phyloP scores from a whole-genome alignment of 768 basidiomycete species.

The Lentinula lateritia region DNA sequence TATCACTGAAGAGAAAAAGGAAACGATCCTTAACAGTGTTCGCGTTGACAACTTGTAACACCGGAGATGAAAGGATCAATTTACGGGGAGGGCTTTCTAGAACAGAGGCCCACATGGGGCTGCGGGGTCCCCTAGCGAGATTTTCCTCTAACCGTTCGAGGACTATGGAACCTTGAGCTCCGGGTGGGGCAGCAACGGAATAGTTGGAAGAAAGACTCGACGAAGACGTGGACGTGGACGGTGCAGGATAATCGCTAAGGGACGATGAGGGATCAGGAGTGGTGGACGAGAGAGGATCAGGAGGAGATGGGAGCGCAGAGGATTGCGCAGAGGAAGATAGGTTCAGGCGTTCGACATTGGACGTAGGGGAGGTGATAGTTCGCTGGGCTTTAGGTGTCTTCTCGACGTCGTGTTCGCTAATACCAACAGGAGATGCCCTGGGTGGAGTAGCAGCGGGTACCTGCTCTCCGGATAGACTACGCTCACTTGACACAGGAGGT shows the following conservation, averaged over 20 bases:
- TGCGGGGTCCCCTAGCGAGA: conserved; percentile 55
- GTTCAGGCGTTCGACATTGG: background rate
- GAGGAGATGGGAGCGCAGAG: conserved; percentile 30
- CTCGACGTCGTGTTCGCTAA: conserved; percentile 24
- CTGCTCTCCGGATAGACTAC: conserved; percentile 9
- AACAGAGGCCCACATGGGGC: conserved; percentile 53
- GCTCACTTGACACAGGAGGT: conserved; percentile 9
- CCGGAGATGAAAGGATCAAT: conserved; percentile 76
- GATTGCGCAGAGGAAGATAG: background rate
- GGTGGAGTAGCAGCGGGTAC: conserved; percentile 6
- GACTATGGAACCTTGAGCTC: conserved; percentile 45
- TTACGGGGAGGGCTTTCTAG: conserved; percentile 87
- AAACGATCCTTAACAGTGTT: conserved; percentile 95
- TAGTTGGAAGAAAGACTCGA: conserved; percentile 70
- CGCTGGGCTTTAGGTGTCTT: conserved; percentile 35
- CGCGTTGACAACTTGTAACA: conserved; percentile 89
- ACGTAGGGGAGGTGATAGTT: background rate
- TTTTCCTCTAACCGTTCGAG: conserved; percentile 69
- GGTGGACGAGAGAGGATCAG: conserved; percentile 54
- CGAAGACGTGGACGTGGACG: conserved; percentile 67
- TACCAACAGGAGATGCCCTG: conserved; percentile 10
- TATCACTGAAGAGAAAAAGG: conserved; percentile 95
- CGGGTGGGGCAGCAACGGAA: conserved; percentile 32
- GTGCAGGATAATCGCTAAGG: conserved; percentile 62
- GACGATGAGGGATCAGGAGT: conserved; percentile 81